Base-by-base conservation (phyloP, 2,329 filamentous ascomycete genomes). In the Hypocrella siamensis region DNA sequence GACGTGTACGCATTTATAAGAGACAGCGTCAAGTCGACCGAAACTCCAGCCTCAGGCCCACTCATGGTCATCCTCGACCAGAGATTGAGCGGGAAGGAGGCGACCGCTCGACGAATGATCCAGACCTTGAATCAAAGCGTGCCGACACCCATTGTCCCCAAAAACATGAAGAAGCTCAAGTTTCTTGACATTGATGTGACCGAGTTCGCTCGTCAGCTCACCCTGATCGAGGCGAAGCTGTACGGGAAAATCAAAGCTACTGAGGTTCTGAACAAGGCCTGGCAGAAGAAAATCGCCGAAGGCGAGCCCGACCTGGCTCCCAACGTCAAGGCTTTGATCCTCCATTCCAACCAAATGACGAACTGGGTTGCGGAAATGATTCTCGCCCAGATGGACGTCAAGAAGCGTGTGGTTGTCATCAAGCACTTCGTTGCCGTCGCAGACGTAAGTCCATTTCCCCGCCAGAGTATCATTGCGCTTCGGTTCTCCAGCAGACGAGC, bases 351-450 rank as follows among this genome's bases (percentile, higher is more conserved):
- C 48, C 88, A 96, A 54, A 76, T 98, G 65, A 98, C 90, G 5
- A 98, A 96, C 52, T 98, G 90, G 90, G 90, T 96, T 31, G 90
- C 90, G 19, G 88, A 96, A 55, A 96, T 98, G 90, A 96, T 98
- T 43, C 58, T 98, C 39, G 86, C 80, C 0, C 90, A 98, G 55
- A 72, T 78, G 45, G 90, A 98, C 51, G 82, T 94, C 39, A 93
- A 90, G 63, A 92, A 93, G 55, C 75, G 90, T 44, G 88, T 96
- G 17, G 81, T 93, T 21, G 90, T 98, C 28, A 94, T 98, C 56
- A 96, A 96, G 55, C 90, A 96, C 54, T 98, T 96, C 58, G 85
- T 98, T 37, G 74, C 82, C 24, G 85, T 98, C 38, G 90, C 90
- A 39, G 90, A 98, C 61, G 85, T 93, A 66, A 63, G 78, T 70